These are phyloP conservation scores for Suillus luteus DNA, from an alignment of 768 basidiomycete genomes.

Conservation along the genomic window DNA sequence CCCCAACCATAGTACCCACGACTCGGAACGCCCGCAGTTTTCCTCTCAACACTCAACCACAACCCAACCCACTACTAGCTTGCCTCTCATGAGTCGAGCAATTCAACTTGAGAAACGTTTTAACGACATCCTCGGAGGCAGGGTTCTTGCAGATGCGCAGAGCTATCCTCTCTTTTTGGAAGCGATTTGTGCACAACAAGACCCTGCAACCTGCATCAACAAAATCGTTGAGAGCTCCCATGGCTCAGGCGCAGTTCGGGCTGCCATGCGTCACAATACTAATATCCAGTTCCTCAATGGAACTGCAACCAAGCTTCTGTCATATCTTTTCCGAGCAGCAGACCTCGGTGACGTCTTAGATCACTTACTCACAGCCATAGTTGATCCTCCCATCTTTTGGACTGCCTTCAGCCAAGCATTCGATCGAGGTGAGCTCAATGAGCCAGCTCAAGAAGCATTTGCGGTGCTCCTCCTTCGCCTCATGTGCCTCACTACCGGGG, in stretches of 20 bases:
- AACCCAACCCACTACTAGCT: background rate
- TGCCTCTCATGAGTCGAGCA: conserved; percentile 24
- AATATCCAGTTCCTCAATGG: conserved; percentile 45
- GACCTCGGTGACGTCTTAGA: conserved; percentile 45
- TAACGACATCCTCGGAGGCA: conserved; percentile 34
- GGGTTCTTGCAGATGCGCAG: conserved; percentile 22
- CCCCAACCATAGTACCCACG: background rate
- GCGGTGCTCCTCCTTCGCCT: conserved; percentile 54
- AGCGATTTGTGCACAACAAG: conserved; percentile 43
- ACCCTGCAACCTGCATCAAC: conserved; percentile 39
- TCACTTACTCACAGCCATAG: conserved; percentile 41
- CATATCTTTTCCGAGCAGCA: conserved; percentile 42
- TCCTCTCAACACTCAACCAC: background rate
- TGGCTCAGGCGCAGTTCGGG: conserved; percentile 43
- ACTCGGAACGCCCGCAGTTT: background rate
- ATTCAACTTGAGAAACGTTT: conserved; percentile 38
- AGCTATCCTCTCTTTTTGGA: conserved; percentile 46
- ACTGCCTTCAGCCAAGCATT: conserved; percentile 38
- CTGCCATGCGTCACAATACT: conserved; percentile 43
- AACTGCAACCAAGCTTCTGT: conserved; percentile 37
- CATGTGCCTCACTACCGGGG: conserved; percentile 39
- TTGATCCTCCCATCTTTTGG: conserved; percentile 58
- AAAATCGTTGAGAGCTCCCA: conserved; percentile 37
- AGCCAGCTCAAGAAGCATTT: conserved; percentile 40
- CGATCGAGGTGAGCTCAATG: conserved; percentile 33